These are phyloP conservation scores for Porodaedalea pini DNA, from an alignment of 1,284 basidiomycete species.

Conservation along the genomic window DNA sequence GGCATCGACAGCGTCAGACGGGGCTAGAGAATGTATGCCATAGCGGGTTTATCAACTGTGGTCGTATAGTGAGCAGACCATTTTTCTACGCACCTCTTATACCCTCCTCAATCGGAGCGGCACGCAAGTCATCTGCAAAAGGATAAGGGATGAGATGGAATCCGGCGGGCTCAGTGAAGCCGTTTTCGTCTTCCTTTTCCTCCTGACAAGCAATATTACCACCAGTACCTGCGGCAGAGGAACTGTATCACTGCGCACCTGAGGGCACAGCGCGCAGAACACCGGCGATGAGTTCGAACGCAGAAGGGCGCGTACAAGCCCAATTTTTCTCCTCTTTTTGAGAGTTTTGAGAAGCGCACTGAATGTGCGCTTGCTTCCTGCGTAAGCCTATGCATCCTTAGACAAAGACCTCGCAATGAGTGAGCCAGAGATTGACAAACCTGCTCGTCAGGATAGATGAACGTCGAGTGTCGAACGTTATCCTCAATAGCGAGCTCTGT, in stretches of 20 bases:
- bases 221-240: background rate
- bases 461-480: slow-evolving; percentile 87
- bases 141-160: slow-evolving; percentile 91
- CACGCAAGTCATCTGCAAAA: slow-evolving; percentile 91
- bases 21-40: slow-evolving; percentile 43
- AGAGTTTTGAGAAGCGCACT: slow-evolving; percentile 83
- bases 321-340: slow-evolving; percentile 80
- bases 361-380: slow-evolving; percentile 91
- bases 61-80: background rate
- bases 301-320: slow-evolving; percentile 68
- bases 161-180: slow-evolving; percentile 82
- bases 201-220: slow-evolving; percentile 41
- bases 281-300: slow-evolving; percentile 72
- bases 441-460: slow-evolving; percentile 90
- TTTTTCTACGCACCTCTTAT: slow-evolving; percentile 47
- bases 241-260: slow-evolving; percentile 46
- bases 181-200: slow-evolving; percentile 69
- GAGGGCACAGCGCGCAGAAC: slow-evolving; percentile 86
- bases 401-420: slow-evolving; percentile 6
- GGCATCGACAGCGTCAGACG: slow-evolving; percentile 61
- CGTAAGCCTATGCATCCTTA: slow-evolving; percentile 54
- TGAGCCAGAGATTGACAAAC: slow-evolving; percentile 39
- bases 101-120: slow-evolving; percentile 58
- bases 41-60: background rate
- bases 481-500: slow-evolving; percentile 75